Percentiles rank a stretch among this genome's conserved stretches.
Evolutionary conservation across 2,329 filamentous ascomycete genomes (phyloP).

Genomic region (Claviceps humidiphila): DNA sequence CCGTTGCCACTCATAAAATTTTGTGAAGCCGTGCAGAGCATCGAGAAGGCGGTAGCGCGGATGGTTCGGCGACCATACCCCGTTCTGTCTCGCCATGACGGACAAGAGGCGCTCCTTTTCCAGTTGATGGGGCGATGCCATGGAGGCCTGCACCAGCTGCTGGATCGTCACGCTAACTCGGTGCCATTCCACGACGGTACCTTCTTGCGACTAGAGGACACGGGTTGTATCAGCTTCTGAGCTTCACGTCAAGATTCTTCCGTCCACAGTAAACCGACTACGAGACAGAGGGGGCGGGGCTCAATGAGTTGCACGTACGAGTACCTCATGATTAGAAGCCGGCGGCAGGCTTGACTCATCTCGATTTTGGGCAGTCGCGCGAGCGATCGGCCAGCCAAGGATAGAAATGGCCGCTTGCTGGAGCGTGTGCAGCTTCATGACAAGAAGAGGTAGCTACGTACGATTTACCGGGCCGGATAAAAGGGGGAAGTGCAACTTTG

Average conservation of each 20-base stretch:
- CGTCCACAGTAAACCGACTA: too few relatives aligned
- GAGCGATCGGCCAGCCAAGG: not conserved
- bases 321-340: not conserved
- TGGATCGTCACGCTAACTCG: constrained; percentile 16
- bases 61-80: constrained; percentile 22
- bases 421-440: not conserved
- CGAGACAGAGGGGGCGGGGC: not conserved
- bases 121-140: constrained; percentile 14
- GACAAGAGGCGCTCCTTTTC: constrained; percentile 19
- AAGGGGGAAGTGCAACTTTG: too few relatives aligned
- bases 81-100: constrained; percentile 16
- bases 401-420: not conserved
- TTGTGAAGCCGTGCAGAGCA: constrained; percentile 23
- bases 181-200: constrained; percentile 12
- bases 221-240: not conserved
- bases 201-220: not conserved
- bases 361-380: not conserved
- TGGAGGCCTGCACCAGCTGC: constrained; percentile 8
- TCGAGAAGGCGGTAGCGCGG: constrained; percentile 27
- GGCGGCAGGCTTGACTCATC: not conserved
- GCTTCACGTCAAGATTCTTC: too few relatives aligned
- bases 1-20: constrained; percentile 21
- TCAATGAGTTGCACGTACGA: not conserved
- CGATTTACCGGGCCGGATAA: not conserved
- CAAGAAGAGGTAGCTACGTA: not conserved